Conservation (phyloP, 2,329 filamentous ascomycete species). For the Thelonectria discophora region DNA sequence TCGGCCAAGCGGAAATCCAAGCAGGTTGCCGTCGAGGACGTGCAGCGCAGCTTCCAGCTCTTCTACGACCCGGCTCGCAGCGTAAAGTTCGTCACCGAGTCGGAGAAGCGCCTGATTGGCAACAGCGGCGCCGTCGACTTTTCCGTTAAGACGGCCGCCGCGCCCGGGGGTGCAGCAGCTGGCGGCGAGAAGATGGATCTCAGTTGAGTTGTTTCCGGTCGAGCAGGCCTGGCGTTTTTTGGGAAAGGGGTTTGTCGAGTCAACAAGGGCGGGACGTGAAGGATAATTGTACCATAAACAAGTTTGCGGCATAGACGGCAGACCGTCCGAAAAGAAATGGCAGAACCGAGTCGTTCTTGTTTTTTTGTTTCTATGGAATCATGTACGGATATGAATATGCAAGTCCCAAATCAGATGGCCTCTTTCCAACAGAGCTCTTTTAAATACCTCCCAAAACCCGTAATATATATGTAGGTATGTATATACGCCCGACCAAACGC, state of each 20-base stretch:
- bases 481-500: too few relatives aligned
- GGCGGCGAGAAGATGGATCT: conserved; percentile 60
- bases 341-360: conserved; percentile 25
- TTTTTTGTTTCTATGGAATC: conserved; percentile 9
- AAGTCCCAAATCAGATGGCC: background rate
- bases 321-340: conserved; percentile 26
- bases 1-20: conserved; percentile 85
- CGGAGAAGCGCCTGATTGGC: conserved; percentile 92
- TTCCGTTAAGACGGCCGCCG: conserved; percentile 58
- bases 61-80: conserved; percentile 92
- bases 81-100: conserved; percentile 88
- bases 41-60: conserved; percentile 90
- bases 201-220: conserved; percentile 47
- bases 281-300: conserved; percentile 44
- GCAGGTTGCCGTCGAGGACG: conserved; percentile 85
- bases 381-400: too few relatives aligned
- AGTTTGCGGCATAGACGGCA: conserved; percentile 40
- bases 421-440: background rate
- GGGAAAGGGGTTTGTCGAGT: conserved; percentile 33
- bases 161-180: conserved; percentile 31
- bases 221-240: conserved; percentile 44
- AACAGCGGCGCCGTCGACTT: conserved; percentile 84
- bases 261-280: conserved; percentile 35
- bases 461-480: background rate
- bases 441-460: background rate